phyloP scores from a whole-genome alignment of 169 alveolate genomes.

The Eimeria falciformis region DNA sequence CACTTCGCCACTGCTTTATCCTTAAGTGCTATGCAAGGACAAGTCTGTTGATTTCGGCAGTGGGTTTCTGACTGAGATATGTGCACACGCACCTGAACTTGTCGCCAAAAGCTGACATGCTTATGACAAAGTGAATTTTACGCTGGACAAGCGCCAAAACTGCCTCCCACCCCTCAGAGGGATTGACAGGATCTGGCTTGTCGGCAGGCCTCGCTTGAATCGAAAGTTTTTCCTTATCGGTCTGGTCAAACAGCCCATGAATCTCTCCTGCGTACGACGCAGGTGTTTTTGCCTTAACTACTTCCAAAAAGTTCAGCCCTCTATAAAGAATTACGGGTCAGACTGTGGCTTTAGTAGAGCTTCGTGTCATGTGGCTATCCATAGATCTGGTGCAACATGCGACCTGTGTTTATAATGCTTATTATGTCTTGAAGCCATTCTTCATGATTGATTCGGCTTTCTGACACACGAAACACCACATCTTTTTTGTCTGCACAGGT shows the following conservation, averaged over 20 bases:
- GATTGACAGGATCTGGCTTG: conserved; percentile 44
- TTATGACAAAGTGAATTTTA: conserved; percentile 47
- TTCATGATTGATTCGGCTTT: conserved; percentile 39
- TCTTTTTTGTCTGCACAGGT: conserved; percentile 62
- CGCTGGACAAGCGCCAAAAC: conserved; percentile 39
- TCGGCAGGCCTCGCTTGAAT: conserved; percentile 48
- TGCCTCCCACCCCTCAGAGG: conserved; percentile 58
- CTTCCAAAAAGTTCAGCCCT: too few relatives aligned
- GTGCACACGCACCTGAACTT: conserved; percentile 72
- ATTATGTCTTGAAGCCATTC: conserved; percentile 73
- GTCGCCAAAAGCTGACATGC: conserved; percentile 69
- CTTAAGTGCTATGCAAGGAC: conserved; percentile 76
- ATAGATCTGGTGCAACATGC: not conserved
- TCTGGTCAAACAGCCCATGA: conserved; percentile 59
- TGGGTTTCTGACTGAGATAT: too few relatives aligned
- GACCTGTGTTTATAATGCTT: conserved; percentile 49
- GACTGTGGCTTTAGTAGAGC: too few relatives aligned
- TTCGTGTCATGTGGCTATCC: too few relatives aligned
- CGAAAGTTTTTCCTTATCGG: conserved; percentile 51
- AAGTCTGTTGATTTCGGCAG: too few relatives aligned
- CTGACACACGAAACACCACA: conserved; percentile 61
- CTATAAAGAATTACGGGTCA: too few relatives aligned
- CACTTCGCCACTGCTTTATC: too few relatives aligned
- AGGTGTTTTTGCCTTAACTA: not conserved
- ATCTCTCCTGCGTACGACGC: conserved; percentile 55